A percentile compares a stretch with the other conserved stretches of the same genome.
phyloP scores from a whole-genome alignment of 164 flowering plant genomes.

The Liquidambar formosana region DNA sequence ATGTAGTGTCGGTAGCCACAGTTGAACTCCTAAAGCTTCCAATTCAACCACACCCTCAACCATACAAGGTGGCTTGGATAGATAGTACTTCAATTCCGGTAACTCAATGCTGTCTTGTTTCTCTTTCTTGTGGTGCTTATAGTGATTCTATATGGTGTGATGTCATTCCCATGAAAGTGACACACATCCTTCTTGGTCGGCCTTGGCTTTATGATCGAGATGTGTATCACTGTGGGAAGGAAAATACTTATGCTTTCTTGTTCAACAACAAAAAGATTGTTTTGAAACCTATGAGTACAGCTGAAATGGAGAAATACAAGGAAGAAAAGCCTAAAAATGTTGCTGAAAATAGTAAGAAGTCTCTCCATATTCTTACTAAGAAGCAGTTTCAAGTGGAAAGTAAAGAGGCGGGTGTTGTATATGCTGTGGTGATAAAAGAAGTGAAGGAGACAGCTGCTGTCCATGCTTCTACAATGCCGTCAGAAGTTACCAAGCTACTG shows the following conservation, averaged over 20 bases:
- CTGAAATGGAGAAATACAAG: neutral
- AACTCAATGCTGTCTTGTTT: neutral
- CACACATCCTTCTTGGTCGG: neutral
- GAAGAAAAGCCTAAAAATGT: neutral
- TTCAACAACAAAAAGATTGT: neutral
- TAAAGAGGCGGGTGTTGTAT: neutral
- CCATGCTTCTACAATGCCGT: neutral
- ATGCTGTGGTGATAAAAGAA: neutral
- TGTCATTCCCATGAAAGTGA: neutral
- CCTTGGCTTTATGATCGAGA: conserved; percentile 8
- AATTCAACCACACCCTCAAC: neutral
- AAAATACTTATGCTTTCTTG: neutral
- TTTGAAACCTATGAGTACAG: neutral
- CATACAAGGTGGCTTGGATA: conserved; percentile 5
- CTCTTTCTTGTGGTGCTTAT: conserved; percentile 2
- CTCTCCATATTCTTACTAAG: neutral
- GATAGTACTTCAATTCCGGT: neutral
- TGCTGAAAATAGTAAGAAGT: neutral
- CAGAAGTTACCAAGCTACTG: neutral
- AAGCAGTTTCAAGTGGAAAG: neutral
- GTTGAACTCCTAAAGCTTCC: conserved; percentile 4
- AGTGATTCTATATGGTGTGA: conserved; percentile 1
- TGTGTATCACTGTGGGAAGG: neutral
- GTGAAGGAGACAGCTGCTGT: neutral
- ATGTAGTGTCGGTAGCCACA: neutral